Evolutionary conservation across 805 yeast genomes (phyloP).

Genomic region (Wickerhamomyces chambardii): DNA sequence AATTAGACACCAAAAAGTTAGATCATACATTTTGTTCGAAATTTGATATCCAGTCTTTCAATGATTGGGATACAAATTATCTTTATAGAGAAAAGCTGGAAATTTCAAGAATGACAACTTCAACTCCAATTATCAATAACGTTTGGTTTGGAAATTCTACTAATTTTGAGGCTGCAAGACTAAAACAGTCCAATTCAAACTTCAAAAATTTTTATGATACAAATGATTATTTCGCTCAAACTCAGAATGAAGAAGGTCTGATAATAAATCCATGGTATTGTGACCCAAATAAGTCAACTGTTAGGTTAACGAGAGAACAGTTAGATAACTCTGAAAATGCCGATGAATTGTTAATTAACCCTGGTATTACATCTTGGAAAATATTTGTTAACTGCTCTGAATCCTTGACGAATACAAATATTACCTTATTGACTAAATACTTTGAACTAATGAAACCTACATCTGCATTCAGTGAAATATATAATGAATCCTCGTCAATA

Average conservation of each 20-base stretch:
- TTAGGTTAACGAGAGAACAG: slow-evolving; percentile 25
- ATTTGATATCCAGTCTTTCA: slow-evolving; percentile 32
- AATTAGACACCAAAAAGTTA: slow-evolving; percentile 5
- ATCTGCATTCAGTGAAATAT: no score
- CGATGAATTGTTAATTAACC: slow-evolving; percentile 26
- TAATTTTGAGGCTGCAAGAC: slow-evolving; percentile 43
- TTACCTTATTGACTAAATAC: no score
- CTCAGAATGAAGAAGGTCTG: slow-evolving; percentile 2
- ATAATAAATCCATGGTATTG: slow-evolving; percentile 45
- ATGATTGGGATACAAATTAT: slow-evolving; percentile 63
- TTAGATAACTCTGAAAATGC: slow-evolving; percentile 10
- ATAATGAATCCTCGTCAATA: no score
- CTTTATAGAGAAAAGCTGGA: slow-evolving; percentile 73
- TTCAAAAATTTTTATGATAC: no score
- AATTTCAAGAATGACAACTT: slow-evolving; percentile 75
- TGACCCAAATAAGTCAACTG: slow-evolving; percentile 41
- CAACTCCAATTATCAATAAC: slow-evolving; percentile 43
- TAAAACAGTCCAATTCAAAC: slow-evolving; percentile 8
- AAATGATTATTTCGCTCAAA: slow-evolving; percentile 1
- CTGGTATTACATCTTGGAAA: slow-evolving; percentile 47
- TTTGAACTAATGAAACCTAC: background rate
- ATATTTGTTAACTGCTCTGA: slow-evolving; percentile 51
- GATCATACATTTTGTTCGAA: slow-evolving; percentile 19
- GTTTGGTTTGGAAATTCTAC: slow-evolving; percentile 82
- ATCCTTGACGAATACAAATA: background rate